Conservation (phyloP, 805 yeast genomes). For the Candida coquimbonensis region DNA sequence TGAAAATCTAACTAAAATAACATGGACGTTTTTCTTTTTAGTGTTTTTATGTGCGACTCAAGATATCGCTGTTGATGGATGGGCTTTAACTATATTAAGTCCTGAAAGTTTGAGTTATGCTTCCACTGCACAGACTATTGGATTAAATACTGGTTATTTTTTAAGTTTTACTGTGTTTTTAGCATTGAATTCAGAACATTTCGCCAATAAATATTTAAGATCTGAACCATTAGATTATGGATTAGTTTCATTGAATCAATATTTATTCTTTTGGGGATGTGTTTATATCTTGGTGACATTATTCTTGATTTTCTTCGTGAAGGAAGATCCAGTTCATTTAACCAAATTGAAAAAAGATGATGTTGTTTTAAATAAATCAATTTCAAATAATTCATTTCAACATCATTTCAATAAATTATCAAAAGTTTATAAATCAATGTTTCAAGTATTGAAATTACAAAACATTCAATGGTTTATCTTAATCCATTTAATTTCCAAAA, state of each 20-base stretch:
- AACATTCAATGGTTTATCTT: slow-evolving; percentile 69
- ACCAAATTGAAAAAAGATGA: slow-evolving; percentile 6
- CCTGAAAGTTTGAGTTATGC: slow-evolving; percentile 80
- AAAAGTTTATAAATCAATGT: slow-evolving; percentile 57
- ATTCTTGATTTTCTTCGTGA: slow-evolving; percentile 48
- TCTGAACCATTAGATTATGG: slow-evolving; percentile 54
- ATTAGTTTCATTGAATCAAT: slow-evolving; percentile 62
- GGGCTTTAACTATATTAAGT: slow-evolving; percentile 89
- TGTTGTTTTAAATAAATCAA: no score
- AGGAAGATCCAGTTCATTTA: slow-evolving; percentile 63
- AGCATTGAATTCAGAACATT: slow-evolving; percentile 86
- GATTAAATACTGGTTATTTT: slow-evolving; percentile 90
- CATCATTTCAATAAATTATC: slow-evolving; percentile 25
- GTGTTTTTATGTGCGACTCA: slow-evolving; percentile 94
- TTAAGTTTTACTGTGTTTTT: slow-evolving; percentile 84
- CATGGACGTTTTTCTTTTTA: slow-evolving; percentile 64
- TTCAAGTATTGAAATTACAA: slow-evolving; percentile 56
- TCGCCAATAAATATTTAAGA: slow-evolving; percentile 81
- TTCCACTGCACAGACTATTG: slow-evolving; percentile 95
- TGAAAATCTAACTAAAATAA: slow-evolving; percentile 46
- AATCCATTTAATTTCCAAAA: slow-evolving; percentile 72
- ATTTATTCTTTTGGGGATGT: slow-evolving; percentile 73
- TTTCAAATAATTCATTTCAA: slow-evolving; percentile 8
- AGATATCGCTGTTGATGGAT: slow-evolving; percentile 98
- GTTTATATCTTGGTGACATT: slow-evolving; percentile 62